Evolutionary conservation across 2,329 filamentous ascomycete species (phyloP), one percentile per base, ranked within the genome.

Genomic region (Cladosporium phlei): DNA sequence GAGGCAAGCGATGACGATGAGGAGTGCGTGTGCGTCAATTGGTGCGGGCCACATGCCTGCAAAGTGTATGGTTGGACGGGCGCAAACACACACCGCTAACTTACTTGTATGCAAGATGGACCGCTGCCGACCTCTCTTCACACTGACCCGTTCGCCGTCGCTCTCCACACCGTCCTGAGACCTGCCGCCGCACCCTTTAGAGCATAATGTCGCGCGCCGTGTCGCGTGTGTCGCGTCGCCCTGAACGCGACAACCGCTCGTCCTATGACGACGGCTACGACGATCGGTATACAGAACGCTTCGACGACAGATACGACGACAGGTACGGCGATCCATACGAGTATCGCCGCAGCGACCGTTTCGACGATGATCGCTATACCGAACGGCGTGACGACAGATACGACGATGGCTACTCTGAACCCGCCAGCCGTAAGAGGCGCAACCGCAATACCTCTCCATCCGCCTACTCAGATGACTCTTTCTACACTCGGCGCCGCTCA

Each of bases 91-190:
- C 39, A 45, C 42, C 42, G 42, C 42, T 29, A 45, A n/a, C n/a
- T n/a, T n/a, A n/a, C n/a, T n/a, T n/a, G n/a, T 37, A 45, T 45
- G 42, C 42, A 45, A 45, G 24, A 45, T 45, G 42, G n/a, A n/a
- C n/a, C 42, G 24, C 32, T 37, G 16, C 12, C 17, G 20, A 34
- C 29, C 28, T 20, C 16, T 34, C 21, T 22, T 40, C 17, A 40
- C 29, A 32, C 29, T 6, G n/a, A n/a, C 9, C 25, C 16, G 3
- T 29, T 14, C 17, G 5, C 24, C 21, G 17, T 14, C 21, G 12
- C 35, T 34, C 35, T 21, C 35, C 45, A 33, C 38, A 22, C 29
- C 20, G 3, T 11, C 17, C 19, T 24, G 30, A 35, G 22, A 37
- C 30, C 33, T 28, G 16, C 20, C 22, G 38, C 38, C 21, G 16